Conservation (phyloP, 2,329 filamentous ascomycete species). For the Beauveria varroae region DNA sequence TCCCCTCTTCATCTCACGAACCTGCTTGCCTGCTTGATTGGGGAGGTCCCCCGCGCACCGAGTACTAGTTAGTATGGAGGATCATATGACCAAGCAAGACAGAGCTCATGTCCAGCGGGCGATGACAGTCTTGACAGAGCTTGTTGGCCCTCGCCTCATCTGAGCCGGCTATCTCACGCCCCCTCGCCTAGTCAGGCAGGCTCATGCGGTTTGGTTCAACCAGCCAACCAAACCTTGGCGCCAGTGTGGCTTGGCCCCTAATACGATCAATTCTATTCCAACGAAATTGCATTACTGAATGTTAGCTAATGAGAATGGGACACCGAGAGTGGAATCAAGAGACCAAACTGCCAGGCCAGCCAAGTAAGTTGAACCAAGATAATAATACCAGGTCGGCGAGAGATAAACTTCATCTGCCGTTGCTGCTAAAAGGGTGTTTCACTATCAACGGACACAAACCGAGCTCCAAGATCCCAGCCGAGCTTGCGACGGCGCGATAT, state of each 20-base stretch:
- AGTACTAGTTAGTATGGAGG: neutral
- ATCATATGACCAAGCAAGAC: neutral
- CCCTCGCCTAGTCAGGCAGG: neutral
- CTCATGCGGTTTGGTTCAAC: neutral
- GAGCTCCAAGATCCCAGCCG: neutral
- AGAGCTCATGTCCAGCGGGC: neutral
- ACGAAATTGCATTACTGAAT: neutral
- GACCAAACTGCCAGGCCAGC: too few species aligned
- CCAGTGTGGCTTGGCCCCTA: conserved; percentile 7
- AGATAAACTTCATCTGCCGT: too few species aligned
- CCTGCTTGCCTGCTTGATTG: neutral
- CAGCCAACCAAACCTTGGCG: neutral
- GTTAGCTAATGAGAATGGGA: neutral
- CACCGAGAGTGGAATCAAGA: neutral
- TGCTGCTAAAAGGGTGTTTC: neutral
- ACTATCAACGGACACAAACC: neutral
- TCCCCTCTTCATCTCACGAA: neutral
- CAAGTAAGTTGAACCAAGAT: too few species aligned
- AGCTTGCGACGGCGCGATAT: conserved; percentile 2
- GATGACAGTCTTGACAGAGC: neutral
- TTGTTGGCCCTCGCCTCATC: conserved; percentile 4
- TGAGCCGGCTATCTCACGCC: neutral
- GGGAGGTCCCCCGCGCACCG: neutral
- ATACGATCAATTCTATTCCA: neutral
- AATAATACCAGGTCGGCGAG: too few species aligned